phyloP scores from a whole-genome alignment of 1,139 yeast species.

The Kodamaea plutei region DNA sequence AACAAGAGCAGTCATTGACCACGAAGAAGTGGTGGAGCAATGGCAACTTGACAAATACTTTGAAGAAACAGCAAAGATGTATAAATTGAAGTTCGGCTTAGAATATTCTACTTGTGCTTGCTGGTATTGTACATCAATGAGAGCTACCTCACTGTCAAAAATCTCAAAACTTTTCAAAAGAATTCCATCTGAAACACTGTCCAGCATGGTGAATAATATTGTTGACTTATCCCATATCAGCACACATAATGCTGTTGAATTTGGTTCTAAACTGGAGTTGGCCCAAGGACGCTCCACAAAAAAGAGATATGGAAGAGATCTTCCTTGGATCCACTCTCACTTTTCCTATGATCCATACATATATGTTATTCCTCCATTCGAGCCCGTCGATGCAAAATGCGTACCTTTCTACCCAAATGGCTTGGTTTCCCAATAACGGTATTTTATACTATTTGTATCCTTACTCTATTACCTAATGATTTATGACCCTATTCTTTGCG shows the following conservation, averaged over 20 bases:
- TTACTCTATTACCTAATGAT: too few species aligned
- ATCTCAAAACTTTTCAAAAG: constrained; percentile 8
- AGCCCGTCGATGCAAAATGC: background rate
- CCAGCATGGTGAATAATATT: constrained; percentile 12
- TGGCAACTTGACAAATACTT: constrained; percentile 18
- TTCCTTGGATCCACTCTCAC: constrained; percentile 1
- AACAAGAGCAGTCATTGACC: constrained; percentile 19
- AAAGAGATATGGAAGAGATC: background rate
- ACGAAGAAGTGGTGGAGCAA: constrained; percentile 25
- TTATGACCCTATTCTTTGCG: too few species aligned
- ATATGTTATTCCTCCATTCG: constrained; percentile 1
- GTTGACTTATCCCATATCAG: constrained; percentile 15
- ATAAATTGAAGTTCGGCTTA: constrained; percentile 15
- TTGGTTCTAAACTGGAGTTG: constrained; percentile 8
- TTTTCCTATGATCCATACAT: constrained; percentile 1
- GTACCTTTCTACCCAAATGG: background rate
- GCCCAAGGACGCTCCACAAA: background rate
- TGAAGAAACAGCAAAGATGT: constrained; percentile 18
- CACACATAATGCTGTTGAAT: constrained; percentile 15
- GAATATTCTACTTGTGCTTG: constrained; percentile 27
- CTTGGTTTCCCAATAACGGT: too few species aligned
- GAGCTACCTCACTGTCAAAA: constrained; percentile 8
- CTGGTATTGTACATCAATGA: constrained; percentile 20
- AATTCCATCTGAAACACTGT: constrained; percentile 1
- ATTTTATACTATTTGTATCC: too few species aligned